phyloP scores from a whole-genome alignment of 1,284 basidiomycete genomes.

The Coniferiporia weirii region DNA sequence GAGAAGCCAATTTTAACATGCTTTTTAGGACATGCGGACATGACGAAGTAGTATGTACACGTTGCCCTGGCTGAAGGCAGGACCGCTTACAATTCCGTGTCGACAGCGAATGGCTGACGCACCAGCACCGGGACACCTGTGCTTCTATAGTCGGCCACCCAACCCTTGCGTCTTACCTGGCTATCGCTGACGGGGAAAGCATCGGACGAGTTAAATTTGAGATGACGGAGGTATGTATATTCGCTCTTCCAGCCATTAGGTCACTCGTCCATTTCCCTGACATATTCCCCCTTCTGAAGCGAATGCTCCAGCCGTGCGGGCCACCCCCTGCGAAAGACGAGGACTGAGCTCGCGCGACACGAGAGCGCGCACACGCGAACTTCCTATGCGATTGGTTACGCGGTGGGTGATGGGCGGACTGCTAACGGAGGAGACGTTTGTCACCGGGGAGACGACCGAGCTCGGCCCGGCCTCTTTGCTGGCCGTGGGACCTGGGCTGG shows the following conservation, averaged over 20 bases:
- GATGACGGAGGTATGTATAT: slow-evolving; percentile 78
- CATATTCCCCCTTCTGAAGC: slow-evolving; percentile 39
- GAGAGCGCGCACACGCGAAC: background rate
- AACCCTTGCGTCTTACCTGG: slow-evolving; percentile 78
- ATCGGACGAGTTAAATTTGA: slow-evolving; percentile 91
- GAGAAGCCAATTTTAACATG: slow-evolving; percentile 3
- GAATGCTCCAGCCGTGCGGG: slow-evolving; percentile 98
- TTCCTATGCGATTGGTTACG: no score
- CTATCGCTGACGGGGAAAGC: slow-evolving; percentile 91
- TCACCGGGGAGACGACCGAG: no score
- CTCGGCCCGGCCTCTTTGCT: background rate
- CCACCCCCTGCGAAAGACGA: slow-evolving; percentile 93
- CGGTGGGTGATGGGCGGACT: no score
- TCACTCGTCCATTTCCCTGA: slow-evolving; percentile 9
- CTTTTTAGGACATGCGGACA: slow-evolving; percentile 78
- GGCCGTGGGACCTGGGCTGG: background rate
- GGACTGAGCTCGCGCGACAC: no score
- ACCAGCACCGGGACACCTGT: slow-evolving; percentile 94
- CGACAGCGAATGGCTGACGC: slow-evolving; percentile 91
- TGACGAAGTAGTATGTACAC: slow-evolving; percentile 81
- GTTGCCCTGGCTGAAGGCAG: background rate
- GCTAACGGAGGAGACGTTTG: no score
- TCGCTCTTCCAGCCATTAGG: slow-evolving; percentile 4
- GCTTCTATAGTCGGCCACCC: slow-evolving; percentile 91
- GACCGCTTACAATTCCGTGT: slow-evolving; percentile 10